These are phyloP conservation scores for Fusarium heterosporum DNA, from an alignment of 2,329 filamentous ascomycete genomes.

Conservation along the genomic window DNA sequence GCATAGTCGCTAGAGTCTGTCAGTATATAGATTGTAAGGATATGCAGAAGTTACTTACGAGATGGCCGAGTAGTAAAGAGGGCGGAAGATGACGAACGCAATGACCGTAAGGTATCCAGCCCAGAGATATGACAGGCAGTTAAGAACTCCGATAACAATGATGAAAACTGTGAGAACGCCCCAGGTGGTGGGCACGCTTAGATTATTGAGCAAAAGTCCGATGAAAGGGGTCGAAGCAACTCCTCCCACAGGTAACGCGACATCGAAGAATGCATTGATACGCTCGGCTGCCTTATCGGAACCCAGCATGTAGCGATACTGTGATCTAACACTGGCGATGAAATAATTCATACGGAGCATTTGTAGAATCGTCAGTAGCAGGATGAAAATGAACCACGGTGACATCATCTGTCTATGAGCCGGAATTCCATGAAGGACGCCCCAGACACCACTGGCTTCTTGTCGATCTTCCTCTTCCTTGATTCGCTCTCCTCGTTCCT, in stretches of 20 bases:
- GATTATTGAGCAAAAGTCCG: conserved; percentile 74
- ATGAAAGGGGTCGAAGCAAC: conserved; percentile 78
- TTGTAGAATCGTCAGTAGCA: conserved; percentile 70
- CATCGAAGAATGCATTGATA: conserved; percentile 59
- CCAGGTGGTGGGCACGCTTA: conserved; percentile 71
- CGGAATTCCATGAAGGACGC: conserved; percentile 74
- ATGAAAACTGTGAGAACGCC: conserved; percentile 69
- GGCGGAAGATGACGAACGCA: conserved; percentile 78
- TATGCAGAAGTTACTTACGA: conserved; percentile 57
- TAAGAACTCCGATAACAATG: conserved; percentile 69
- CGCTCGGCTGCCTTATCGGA: conserved; percentile 55
- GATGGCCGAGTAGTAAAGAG: conserved; percentile 81
- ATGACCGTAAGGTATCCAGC: conserved; percentile 75
- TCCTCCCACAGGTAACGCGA: conserved; percentile 73
- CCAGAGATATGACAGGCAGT: conserved; percentile 71
- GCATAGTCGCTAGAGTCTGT: conserved; percentile 68
- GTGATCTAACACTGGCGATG: conserved; percentile 75
- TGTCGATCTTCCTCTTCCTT: conserved; percentile 69
- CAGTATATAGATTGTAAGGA: accelerated
- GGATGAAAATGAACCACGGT: conserved; percentile 78
- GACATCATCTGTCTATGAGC: conserved; percentile 73
- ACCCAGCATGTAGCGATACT: conserved; percentile 76
- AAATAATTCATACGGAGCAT: conserved; percentile 77
- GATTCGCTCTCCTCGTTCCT: conserved; percentile 66
- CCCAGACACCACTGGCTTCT: conserved; percentile 74